Conservation (phyloP, 768 basidiomycete species). For the Suillus cothurnatus region DNA sequence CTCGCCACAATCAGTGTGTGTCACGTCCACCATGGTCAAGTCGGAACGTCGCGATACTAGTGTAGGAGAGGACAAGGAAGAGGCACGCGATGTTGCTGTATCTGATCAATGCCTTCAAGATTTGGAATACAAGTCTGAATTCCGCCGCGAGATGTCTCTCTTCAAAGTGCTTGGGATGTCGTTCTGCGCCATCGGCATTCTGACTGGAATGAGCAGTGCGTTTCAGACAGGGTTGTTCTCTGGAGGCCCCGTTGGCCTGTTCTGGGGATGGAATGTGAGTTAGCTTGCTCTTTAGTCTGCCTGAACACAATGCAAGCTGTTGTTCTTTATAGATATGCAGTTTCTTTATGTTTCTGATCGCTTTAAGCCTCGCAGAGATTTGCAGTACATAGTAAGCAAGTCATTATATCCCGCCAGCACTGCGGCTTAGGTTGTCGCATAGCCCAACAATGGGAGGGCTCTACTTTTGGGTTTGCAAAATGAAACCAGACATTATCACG, state of each 20-base stretch:
- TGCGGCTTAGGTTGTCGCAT: conserved; percentile 3
- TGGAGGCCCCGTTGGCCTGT: conserved; percentile 57
- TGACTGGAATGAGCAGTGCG: conserved; percentile 62
- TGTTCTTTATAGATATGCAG: conserved; percentile 46
- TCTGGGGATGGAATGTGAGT: conserved; percentile 65
- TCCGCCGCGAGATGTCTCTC: conserved; percentile 58
- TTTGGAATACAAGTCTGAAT: conserved; percentile 57
- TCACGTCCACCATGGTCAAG: not conserved
- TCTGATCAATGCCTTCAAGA: conserved; percentile 50
- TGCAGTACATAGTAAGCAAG: conserved; percentile 55
- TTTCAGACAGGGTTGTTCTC: conserved; percentile 62
- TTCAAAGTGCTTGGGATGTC: conserved; percentile 61
- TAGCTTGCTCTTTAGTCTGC: not conserved
- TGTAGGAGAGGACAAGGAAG: not conserved
- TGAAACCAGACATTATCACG: conserved; percentile 47
- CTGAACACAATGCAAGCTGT: not conserved
- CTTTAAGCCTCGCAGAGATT: conserved; percentile 57
- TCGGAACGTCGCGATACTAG: not conserved
- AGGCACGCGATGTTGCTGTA: not conserved
- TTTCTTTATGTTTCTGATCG: conserved; percentile 59
- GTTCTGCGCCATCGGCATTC: conserved; percentile 61
- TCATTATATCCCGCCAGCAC: not conserved
- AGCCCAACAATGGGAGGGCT: conserved; percentile 60
- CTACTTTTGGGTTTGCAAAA: conserved; percentile 66
- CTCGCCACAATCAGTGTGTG: not conserved